A percentile compares a stretch with the other conserved stretches of the same genome.
These are phyloP conservation scores for Eucalyptus marginata DNA, from an alignment of 345 rosid species.

Conservation along the genomic window DNA sequence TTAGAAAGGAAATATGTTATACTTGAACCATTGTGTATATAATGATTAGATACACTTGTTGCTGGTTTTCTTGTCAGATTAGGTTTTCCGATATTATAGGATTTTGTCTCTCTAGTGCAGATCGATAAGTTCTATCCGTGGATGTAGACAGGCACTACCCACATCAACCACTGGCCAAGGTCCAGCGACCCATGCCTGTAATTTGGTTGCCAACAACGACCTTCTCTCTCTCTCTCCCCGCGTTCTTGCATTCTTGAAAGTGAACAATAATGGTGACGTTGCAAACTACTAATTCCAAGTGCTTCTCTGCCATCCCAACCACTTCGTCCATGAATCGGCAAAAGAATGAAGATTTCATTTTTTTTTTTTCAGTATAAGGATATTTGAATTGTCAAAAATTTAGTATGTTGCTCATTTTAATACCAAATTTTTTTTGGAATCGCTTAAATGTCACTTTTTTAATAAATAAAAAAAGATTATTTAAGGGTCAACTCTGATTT, in stretches of 20 bases:
- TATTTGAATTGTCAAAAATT: too few relatives aligned
- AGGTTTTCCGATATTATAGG: not conserved
- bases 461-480: too few relatives aligned
- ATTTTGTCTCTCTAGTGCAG: not conserved
- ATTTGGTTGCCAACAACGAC: not conserved
- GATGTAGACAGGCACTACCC: not conserved
- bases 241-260: not conserved
- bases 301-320: not conserved
- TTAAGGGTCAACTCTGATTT: not conserved
- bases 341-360: not conserved
- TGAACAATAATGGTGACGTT: not conserved
- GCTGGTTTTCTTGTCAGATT: not conserved
- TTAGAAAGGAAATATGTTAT: not conserved
- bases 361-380: too few relatives aligned
- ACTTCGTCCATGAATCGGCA: not conserved
- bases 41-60: not conserved
- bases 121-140: not conserved
- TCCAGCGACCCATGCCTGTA: not conserved
- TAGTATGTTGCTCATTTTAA: too few relatives aligned
- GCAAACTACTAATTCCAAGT: not conserved
- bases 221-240: not conserved
- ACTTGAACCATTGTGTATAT: not conserved
- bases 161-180: not conserved
- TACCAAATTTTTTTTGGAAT: not conserved
- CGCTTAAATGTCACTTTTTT: rapidly evolving